These are phyloP conservation scores for Entomortierella beljakovae DNA, from an alignment of 192 early-diverging fungal species.

Conservation along the genomic window DNA sequence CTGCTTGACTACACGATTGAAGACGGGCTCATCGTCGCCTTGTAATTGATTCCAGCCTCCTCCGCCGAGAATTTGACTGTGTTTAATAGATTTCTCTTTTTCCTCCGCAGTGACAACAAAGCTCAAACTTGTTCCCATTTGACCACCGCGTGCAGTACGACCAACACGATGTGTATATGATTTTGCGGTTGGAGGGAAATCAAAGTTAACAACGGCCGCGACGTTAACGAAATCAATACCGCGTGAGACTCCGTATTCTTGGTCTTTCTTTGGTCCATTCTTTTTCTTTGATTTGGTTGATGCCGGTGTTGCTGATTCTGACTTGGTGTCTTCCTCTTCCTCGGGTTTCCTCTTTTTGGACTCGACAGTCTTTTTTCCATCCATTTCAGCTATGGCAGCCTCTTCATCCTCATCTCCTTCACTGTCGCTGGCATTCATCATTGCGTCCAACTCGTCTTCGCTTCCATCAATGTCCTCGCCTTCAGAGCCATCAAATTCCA, in stretches of 20 bases:
- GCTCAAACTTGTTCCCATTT: slow-evolving; percentile 88
- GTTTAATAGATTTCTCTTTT: slow-evolving; percentile 42
- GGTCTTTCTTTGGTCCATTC: slow-evolving; percentile 68
- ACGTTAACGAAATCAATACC: slow-evolving; percentile 97
- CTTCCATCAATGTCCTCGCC: slow-evolving; percentile 41
- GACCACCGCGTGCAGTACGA: slow-evolving; percentile 92
- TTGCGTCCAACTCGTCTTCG: slow-evolving; percentile 48
- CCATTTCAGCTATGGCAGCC: slow-evolving; percentile 25
- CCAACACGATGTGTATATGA: slow-evolving; percentile 96
- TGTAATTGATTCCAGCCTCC: slow-evolving; percentile 44
- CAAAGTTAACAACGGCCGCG: slow-evolving; percentile 96
- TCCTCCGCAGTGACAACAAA: slow-evolving; percentile 77
- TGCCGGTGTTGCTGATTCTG: slow-evolving; percentile 30
- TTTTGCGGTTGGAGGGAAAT: slow-evolving; percentile 87
- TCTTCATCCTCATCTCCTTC: slow-evolving; percentile 48
- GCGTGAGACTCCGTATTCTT: slow-evolving; percentile 95
- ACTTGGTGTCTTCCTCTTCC: slow-evolving; percentile 39
- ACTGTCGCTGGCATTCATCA: slow-evolving; percentile 48
- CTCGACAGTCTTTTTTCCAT: slow-evolving; percentile 31
- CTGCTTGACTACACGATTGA: slow-evolving; percentile 78
- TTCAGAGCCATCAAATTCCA: slow-evolving; percentile 53
- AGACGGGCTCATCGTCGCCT: slow-evolving; percentile 74
- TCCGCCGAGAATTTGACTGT: slow-evolving; percentile 28
- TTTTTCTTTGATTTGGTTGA: slow-evolving; percentile 58
- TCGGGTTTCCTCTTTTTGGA: slow-evolving; percentile 45